Evolutionary conservation across 805 yeast genomes (phyloP).

Genomic region (Maudiozyma saulgeensis): DNA sequence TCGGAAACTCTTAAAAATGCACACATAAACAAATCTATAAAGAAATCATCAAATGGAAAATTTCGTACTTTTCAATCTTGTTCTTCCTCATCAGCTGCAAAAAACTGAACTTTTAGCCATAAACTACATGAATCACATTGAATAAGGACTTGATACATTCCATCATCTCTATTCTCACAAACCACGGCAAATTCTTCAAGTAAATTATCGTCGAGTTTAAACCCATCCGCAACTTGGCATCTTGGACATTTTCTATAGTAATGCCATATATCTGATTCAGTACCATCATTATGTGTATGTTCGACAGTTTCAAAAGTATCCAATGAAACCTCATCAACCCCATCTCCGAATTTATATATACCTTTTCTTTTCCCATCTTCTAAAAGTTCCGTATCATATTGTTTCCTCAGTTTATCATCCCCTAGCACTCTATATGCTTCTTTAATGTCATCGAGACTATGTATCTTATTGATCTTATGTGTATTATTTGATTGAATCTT

Average conservation of each 20-base stretch:
- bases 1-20: no score
- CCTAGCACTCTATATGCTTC: slow-evolving; percentile 54
- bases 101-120: slow-evolving; percentile 70
- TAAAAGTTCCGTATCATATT: slow-evolving; percentile 45
- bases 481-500: slow-evolving; percentile 29
- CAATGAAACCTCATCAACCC: slow-evolving; percentile 57
- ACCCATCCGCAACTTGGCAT: slow-evolving; percentile 45
- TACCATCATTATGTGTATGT: slow-evolving; percentile 20
- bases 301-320: slow-evolving; percentile 41
- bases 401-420: slow-evolving; percentile 31
- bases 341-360: slow-evolving; percentile 43
- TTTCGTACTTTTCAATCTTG: neutral
- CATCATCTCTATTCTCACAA: slow-evolving; percentile 24
- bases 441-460: slow-evolving; percentile 35
- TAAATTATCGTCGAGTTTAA: slow-evolving; percentile 51
- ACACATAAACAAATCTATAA: no score
- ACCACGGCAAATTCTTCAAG: slow-evolving; percentile 42
- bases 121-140: slow-evolving; percentile 80
- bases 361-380: slow-evolving; percentile 28
- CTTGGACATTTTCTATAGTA: slow-evolving; percentile 53
- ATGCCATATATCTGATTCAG: slow-evolving; percentile 15
- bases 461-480: neutral
- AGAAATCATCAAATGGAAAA: neutral
- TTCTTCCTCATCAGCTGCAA: slow-evolving; percentile 25
- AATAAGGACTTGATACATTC: slow-evolving; percentile 55